Conservation (phyloP, 2,329 filamentous ascomycete genomes). For the Cordyceps militaris region DNA sequence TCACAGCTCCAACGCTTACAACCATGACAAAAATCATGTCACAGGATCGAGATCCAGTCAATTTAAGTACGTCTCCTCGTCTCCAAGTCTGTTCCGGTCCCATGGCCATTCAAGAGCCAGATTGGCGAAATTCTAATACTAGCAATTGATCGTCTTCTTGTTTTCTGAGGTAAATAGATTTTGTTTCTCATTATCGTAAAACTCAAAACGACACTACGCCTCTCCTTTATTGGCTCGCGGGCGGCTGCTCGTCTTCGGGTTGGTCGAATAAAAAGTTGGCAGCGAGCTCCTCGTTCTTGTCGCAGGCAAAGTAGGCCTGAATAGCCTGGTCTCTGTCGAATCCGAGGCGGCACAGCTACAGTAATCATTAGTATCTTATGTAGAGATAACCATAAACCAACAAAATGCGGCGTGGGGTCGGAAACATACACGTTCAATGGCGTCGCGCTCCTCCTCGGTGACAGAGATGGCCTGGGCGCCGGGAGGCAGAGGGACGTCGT, state of each 20-base stretch:
- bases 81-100: neutral
- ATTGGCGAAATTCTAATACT: neutral
- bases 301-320: constrained; percentile 97
- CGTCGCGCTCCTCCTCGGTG: constrained; percentile 92
- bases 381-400: neutral
- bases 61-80: neutral
- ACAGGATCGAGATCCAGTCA: neutral
- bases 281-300: constrained; percentile 98
- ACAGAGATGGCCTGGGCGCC: constrained; percentile 86
- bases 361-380: neutral
- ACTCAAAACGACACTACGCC: neutral
- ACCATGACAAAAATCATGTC: neutral
- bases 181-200: constrained; percentile 14
- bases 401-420: neutral
- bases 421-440: constrained; percentile 75
- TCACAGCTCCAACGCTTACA: neutral
- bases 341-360: constrained; percentile 79
- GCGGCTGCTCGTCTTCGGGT: constrained; percentile 71
- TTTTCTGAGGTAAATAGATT: neutral
- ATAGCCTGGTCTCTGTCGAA: constrained; percentile 92
- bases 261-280: constrained; percentile 98
- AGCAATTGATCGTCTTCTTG: neutral
- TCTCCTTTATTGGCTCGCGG: constrained; percentile 31
- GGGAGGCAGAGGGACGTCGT: constrained; percentile 77
- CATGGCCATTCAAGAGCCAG: neutral